Conservation (phyloP, 2,329 filamentous ascomycete species). For the Aspergillus sp. region DNA sequence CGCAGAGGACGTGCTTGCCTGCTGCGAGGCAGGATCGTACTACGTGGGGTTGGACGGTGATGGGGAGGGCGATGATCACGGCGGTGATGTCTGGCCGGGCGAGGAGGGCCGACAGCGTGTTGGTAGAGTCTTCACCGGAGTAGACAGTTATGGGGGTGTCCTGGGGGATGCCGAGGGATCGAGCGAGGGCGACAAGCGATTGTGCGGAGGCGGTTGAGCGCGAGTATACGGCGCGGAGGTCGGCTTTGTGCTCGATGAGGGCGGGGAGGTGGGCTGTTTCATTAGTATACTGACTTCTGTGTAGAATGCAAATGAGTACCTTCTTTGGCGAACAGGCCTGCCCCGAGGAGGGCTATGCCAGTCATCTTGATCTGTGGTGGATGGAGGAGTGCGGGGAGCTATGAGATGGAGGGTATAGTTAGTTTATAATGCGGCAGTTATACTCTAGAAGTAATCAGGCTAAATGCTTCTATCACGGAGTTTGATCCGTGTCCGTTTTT, state of each 20-base stretch:
- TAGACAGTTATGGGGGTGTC: background rate
- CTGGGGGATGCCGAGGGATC: background rate
- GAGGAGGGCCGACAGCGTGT: background rate
- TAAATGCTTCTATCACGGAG: too few species aligned
- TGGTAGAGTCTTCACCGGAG: background rate
- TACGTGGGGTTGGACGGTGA: background rate
- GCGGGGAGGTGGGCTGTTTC: slow-evolving; percentile 1
- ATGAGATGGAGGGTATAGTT: too few species aligned
- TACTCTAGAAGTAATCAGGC: too few species aligned
- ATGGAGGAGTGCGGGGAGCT: background rate
- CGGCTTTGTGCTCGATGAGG: background rate
- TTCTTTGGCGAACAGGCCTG: background rate
- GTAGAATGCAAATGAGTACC: background rate
- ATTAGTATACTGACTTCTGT: background rate
- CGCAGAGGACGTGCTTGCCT: slow-evolving; percentile 8
- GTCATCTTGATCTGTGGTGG: background rate
- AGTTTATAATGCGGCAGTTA: too few species aligned
- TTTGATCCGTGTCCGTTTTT: too few species aligned
- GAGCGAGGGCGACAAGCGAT: background rate
- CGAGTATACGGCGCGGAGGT: slow-evolving; percentile 2
- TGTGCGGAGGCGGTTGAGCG: background rate
- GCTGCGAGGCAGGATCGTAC: slow-evolving; percentile 2
- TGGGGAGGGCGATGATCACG: slow-evolving; percentile 1
- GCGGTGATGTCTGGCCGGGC: background rate
- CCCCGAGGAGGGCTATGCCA: background rate